Evolutionary conservation across 306 rosid genomes (phyloP), one percentile per base, ranked within the genome.

Genomic region (Ammopiptanthus mongolicus): DNA sequence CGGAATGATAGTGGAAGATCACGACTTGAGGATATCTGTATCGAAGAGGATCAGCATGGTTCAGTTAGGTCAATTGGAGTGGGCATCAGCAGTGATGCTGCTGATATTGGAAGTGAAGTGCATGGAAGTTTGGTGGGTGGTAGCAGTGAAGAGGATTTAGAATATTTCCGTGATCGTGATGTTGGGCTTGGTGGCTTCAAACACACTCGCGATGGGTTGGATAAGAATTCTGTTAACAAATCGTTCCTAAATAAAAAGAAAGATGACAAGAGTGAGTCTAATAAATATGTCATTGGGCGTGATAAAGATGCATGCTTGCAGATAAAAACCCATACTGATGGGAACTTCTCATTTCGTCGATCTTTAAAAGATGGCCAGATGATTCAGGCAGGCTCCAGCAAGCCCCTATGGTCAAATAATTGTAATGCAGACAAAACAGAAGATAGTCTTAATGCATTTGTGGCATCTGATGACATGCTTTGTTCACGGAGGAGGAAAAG

Each of bases 51-150:
- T 82, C 99, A 90, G 37, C 98, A 78, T 42, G 90, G 96, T 80
- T 90, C 98, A 9, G 97, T 92, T 66, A 86, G 99, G 86, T 96
- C 99, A 74, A 96, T 96, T 66, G 99, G 99, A 53, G 99, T 96
- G 71, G 99, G 99, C 68, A 90, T 96, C 78, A 89, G 85, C 75
- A 90, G 97, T 73, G 99, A 92, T 82, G 89, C 84, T 79, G 97
- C 97, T 52, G 97, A 96, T 59, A 52, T 96, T 64, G 93, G 98
- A 71, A 86, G 90, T 84, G 98, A 92, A 82, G 98, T 90, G 42
- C 96, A 87, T 29, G 99, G 88, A 87, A 92, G 93, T 88, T 88
- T 92, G 77, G 75, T 91, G 78, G 90, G 93, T 80, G 93, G 92
- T 78, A 87, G 93, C 34, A 86, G 96, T 31, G 97, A 90, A 84